Evolutionary conservation across 306 rosid species (phyloP), one percentile per base, ranked within the genome.

Genomic region (Cercis canadensis): DNA sequence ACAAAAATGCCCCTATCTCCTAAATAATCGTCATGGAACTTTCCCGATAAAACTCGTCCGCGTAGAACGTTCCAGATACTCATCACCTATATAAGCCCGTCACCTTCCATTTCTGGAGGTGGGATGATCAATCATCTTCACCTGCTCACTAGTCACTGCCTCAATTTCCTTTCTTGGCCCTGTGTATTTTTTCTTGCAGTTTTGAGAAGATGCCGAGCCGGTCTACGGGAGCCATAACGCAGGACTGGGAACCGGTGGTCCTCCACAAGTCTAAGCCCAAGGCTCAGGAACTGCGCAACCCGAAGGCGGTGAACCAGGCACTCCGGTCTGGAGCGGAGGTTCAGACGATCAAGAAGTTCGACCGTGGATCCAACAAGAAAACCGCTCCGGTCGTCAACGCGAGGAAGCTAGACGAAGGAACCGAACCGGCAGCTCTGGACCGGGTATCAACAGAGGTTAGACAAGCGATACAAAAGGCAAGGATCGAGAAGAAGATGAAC

Each of bases 401-500:
- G n/a, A 81, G 73, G 84, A 92, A 92, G 74, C 83, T 92, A 2
- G 98, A 92, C 0, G 96, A 90, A 65, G 89, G 50, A 12, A 74
- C 86, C 1, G 98, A 89, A 67, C 91, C 96, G 45, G 90, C 87
- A 0, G 77, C 89, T 36, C 62, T 89, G 69, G 90, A 78, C 32
- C 83, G 91, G 24, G 92, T 93, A 5, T 64, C 78, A 10, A 56
- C 78, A 6, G 96, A 84, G 75, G 90, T 90, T 57, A 74, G 93
- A 36, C 86, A 65, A 13, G 78, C 84, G 12, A 88, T 90, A 2
- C 97, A 88, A 80, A 88, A 87, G 74, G 98, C 98, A 41, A 87
- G 98, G 34, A 4, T 87, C 82, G 93, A 69, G 58, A 90, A 80
- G 90, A 89, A 86, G 79, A 77, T 88, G 88, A 93, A 96, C 76